Conservation (phyloP, 148 eudicot species). For the Spergularia marina region DNA sequence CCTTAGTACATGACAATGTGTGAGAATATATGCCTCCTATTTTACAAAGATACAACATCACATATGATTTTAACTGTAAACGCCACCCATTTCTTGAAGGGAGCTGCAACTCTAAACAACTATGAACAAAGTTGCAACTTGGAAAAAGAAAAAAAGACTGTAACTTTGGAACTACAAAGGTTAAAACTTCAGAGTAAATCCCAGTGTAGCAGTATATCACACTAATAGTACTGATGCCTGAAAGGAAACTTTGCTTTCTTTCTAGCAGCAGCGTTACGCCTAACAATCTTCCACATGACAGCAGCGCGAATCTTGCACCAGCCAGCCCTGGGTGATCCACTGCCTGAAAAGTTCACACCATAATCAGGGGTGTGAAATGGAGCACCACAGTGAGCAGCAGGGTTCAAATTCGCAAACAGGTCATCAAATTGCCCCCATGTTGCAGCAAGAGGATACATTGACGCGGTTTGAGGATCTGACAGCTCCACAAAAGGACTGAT, state of each 20-base stretch:
- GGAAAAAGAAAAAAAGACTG: too few relatives aligned
- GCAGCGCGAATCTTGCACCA: conserved; percentile 74
- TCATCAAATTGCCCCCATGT: conserved; percentile 37
- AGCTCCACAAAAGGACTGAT: conserved; percentile 20
- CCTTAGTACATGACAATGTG: neutral
- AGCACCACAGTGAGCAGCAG: conserved; percentile 26
- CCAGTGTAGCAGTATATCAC: conserved; percentile 7
- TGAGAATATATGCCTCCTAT: conserved; percentile 7
- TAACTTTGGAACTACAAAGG: neutral
- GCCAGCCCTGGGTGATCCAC: conserved; percentile 41
- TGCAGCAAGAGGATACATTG: conserved; percentile 16
- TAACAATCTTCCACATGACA: conserved; percentile 58
- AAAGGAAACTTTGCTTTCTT: conserved; percentile 28
- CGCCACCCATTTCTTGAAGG: conserved; percentile 16
- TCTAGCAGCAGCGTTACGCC: conserved; percentile 50
- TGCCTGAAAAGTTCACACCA: conserved; percentile 29
- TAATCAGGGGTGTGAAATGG: conserved; percentile 25
- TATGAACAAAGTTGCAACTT: neutral
- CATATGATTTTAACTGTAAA: neutral
- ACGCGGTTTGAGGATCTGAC: conserved; percentile 29
- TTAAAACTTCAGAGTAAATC: neutral
- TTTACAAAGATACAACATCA: neutral
- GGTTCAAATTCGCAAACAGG: conserved; percentile 24
- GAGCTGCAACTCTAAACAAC: conserved; percentile 20
- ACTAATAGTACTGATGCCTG: conserved; percentile 6